Conservation (phyloP, 352 stramenopile species). For the Pythium monospermum region DNA sequence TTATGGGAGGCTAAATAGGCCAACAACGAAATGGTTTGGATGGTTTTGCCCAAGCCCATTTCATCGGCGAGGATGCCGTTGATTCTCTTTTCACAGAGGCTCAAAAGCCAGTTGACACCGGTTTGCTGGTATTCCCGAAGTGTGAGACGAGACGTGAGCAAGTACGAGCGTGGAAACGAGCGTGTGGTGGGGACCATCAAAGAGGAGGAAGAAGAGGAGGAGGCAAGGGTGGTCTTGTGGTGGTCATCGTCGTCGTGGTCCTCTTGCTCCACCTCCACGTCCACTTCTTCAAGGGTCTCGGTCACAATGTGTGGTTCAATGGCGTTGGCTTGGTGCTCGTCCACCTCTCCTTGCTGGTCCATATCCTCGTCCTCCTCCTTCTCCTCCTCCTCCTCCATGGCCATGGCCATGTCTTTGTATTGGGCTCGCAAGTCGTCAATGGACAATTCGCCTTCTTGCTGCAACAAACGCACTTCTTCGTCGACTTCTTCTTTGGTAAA, state of each 20-base stretch:
- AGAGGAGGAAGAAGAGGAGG: slow-evolving; percentile 7
- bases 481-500: slow-evolving; percentile 35
- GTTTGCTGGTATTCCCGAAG: slow-evolving; percentile 77
- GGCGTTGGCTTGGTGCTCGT: slow-evolving; percentile 72
- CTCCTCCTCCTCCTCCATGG: slow-evolving; percentile 14
- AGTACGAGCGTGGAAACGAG: slow-evolving; percentile 53
- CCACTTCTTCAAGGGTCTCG: slow-evolving; percentile 14
- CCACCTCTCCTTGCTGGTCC: slow-evolving; percentile 19
- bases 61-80: slow-evolving; percentile 99
- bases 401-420: slow-evolving; percentile 29
- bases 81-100: slow-evolving; percentile 94
- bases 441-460: slow-evolving; percentile 90
- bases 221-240: neutral
- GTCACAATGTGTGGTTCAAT: slow-evolving; percentile 85
- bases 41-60: slow-evolving; percentile 95
- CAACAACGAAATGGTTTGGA: slow-evolving; percentile 99
- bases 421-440: slow-evolving; percentile 78
- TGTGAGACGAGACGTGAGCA: slow-evolving; percentile 60
- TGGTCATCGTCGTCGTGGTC: neutral
- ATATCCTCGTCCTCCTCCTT: neutral
- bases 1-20: slow-evolving; percentile 89
- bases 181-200: neutral
- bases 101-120: slow-evolving; percentile 97
- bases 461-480: slow-evolving; percentile 85
- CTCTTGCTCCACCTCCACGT: neutral